Evolutionary conservation across 129 eudicot species (phyloP), one percentile per base, ranked within the genome.

Genomic region (Pseudognaphalium luteoalbum): DNA sequence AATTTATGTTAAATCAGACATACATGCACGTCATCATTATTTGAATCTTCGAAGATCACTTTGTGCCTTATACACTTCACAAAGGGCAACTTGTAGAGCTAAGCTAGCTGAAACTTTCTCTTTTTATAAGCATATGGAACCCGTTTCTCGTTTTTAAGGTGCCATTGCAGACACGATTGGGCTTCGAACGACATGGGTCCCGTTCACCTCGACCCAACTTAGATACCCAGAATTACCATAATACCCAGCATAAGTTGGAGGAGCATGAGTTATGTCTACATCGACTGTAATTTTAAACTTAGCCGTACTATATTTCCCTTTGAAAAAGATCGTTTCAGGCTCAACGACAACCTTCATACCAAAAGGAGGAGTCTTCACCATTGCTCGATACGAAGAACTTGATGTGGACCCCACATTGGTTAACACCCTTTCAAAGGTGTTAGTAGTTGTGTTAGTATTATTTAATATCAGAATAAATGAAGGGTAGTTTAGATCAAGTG

Each of bases 401-500:
- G 80, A 60, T 7, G 68, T 73, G n/a, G 54, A 47, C 69, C 73
- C 86, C 9, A 79, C 83, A 41, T 85, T 81, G 2, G 81, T 85
- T 51, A 85, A 69, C 73, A 74, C 83, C 66, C 88, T 74, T 8
- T 85, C 72, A 75, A 80, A 80, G 17, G 87, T 74, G 74, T 35
- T 65, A 35, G 60, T n/a, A 1, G 83, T 83, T 7, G 83, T 86
- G 37, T 86, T 86, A 2, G 90, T 83, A 11, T 83, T 83, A 74
- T 86, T 86, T 14, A 86, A 71, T 25, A 83, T 66, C 62, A 82
- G 50, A 11, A 82, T 83, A 61, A 86, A 86, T 1, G 87, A 86
- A 21, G 86, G 89, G 84, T 86, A 86, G 59, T 86, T 86, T 32
- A 86, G 87, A 77, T 86, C 87, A 58, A 77, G 85, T 7, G 75